A percentile compares a stretch with the other conserved stretches of the same genome.
phyloP scores from a whole-genome alignment of 1,284 basidiomycete species.

The Leccinum pallidistipes region DNA sequence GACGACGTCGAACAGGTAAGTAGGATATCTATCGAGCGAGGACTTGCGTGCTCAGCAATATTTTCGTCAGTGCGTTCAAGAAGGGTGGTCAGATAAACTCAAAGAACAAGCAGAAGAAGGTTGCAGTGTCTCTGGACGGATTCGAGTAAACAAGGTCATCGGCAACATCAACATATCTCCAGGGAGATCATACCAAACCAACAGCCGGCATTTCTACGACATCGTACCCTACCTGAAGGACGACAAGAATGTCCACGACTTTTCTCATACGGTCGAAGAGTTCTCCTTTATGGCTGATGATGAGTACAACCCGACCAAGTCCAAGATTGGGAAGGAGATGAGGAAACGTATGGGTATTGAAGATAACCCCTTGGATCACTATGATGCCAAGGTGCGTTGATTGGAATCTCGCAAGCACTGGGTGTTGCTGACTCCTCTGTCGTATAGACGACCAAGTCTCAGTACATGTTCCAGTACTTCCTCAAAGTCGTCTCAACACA shows the following conservation, averaged over 20 bases:
- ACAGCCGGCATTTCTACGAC: slow-evolving; percentile 83
- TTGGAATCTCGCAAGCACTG: not conserved
- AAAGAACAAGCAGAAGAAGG: slow-evolving; percentile 92
- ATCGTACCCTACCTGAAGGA: slow-evolving; percentile 94
- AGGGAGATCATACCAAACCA: slow-evolving; percentile 91
- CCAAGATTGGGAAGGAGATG: slow-evolving; percentile 61
- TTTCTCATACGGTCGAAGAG: slow-evolving; percentile 86
- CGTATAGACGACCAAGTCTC: slow-evolving; percentile 59
- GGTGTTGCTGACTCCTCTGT: slow-evolving; percentile 8
- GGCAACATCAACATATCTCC: slow-evolving; percentile 90
- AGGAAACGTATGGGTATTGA: slow-evolving; percentile 75
- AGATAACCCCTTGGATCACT: slow-evolving; percentile 80
- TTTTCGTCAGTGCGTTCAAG: slow-evolving; percentile 74
- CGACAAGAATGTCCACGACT: slow-evolving; percentile 88
- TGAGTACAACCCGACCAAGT: slow-evolving; percentile 69
- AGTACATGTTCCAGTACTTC: slow-evolving; percentile 97
- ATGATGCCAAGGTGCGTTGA: slow-evolving; percentile 56
- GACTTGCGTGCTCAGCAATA: slow-evolving; percentile 6
- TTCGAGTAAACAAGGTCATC: slow-evolving; percentile 96
- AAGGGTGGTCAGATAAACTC: slow-evolving; percentile 95
- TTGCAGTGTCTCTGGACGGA: slow-evolving; percentile 88
- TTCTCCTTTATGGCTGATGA: slow-evolving; percentile 86
- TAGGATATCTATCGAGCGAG: slow-evolving; percentile 4
- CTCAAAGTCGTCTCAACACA: slow-evolving; percentile 95
- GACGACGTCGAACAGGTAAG: slow-evolving; percentile 90